Base-by-base conservation (phyloP, 768 basidiomycete species). In the Cantharellus cinnabarinus region DNA sequence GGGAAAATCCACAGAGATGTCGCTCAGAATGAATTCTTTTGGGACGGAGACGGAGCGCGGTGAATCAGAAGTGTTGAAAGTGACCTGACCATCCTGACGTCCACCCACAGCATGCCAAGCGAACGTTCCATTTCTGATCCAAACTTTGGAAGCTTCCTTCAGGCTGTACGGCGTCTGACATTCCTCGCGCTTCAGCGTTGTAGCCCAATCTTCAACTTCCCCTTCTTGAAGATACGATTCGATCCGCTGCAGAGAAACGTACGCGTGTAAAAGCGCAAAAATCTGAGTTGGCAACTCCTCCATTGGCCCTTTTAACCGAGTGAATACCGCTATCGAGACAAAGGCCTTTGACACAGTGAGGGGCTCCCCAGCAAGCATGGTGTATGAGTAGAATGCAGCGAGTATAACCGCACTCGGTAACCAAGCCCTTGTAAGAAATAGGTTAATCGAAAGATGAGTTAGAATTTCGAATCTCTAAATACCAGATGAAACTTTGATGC, bases 271-370 rank as follows among this genome's bases (percentile, higher is more conserved):
- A 68, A 83, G 71, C 3, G 81, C 80, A 60, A 81, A 79, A 38
- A 85, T 70, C 63, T 83, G 80, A 0, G 71, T 74, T 2, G 82
- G 82, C 51, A 85, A 69, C 14, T 73, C 74, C 3, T 78, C 76
- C 79, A 85, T 81, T 2, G 82, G 79, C 38, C 73, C 75, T 56
- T 83, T 80, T 2, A 89, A 71, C 67, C 83, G 78, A 2, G 78
- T 74, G 70, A 91, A 89, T 20, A 89, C 71, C 1, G 85, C 80
- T 29, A 89, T 76, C 0, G 86, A 77, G 0, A 86, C 86, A 70
- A 89, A 89, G 0, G 86, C 87, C 62, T 82, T 81, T 0, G 84
- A 80, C 2, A 89, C 83, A 0, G 85, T 88, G 20, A 89, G 68
- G 34, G 73, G 75, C 62, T 84, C 67, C 14, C 76, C 74, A 3